Percentiles rank a stretch among this genome's conserved stretches.
Conservation (phyloP, 2,329 filamentous ascomycete species). For the Arthrobotrys conoides region DNA sequence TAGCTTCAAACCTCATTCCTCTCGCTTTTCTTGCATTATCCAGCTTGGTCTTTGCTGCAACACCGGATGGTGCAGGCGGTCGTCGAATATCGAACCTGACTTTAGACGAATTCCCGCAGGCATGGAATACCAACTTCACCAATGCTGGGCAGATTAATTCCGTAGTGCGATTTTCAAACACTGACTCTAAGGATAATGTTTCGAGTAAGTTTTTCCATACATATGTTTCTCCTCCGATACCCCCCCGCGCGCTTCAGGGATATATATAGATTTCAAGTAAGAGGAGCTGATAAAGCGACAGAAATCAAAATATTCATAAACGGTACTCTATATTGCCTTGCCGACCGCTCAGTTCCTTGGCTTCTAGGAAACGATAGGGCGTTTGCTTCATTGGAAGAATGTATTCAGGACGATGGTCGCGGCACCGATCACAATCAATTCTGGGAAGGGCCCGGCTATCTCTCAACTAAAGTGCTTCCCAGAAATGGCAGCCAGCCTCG, state of each 20-base stretch:
- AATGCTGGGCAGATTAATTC: background rate
- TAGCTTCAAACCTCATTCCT: no score
- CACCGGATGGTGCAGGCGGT: no score
- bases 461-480: background rate
- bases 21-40: no score
- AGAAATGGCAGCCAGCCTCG: background rate
- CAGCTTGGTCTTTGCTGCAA: no score
- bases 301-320: background rate
- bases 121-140: background rate
- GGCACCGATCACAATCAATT: background rate
- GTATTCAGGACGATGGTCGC: background rate
- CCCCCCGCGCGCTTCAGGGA: no score
- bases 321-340: background rate
- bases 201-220: no score
- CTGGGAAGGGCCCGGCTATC: background rate
- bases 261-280: no score
- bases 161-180: background rate
- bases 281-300: no score
- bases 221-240: no score
- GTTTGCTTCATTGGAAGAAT: background rate
- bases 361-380: background rate
- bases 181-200: background rate
- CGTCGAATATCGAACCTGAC: no score
- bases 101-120: no score
- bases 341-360: background rate